phyloP scores from a whole-genome alignment of 352 stramenopile species.

The Globisporangium okanoganense region DNA sequence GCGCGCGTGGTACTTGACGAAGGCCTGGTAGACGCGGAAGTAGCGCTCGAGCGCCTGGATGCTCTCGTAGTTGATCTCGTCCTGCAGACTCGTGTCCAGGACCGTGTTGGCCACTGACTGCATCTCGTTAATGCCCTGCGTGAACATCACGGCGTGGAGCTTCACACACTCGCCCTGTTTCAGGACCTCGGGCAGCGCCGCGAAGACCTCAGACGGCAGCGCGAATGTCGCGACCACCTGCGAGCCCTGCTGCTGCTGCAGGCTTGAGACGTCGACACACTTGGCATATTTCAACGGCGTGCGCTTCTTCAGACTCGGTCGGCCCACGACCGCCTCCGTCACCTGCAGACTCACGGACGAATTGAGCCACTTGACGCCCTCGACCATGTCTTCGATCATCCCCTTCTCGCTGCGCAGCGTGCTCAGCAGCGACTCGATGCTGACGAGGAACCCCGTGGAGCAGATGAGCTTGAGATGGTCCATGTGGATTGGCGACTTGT shows the following conservation, averaged over 20 bases:
- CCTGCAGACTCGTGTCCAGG: constrained; percentile 76
- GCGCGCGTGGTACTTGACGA: constrained; percentile 34
- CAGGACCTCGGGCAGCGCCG: constrained; percentile 50
- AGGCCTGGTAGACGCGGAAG: constrained; percentile 71
- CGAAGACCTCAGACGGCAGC: constrained; percentile 51
- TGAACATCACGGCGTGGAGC: constrained; percentile 80
- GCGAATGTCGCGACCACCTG: constrained; percentile 72
- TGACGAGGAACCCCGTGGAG: constrained; percentile 83
- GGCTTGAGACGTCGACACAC: constrained; percentile 62
- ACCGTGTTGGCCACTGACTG: constrained; percentile 90
- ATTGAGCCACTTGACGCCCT: constrained; percentile 84
- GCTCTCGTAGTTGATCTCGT: constrained; percentile 84
- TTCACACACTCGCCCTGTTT: constrained; percentile 71
- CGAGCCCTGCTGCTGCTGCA: constrained; percentile 34
- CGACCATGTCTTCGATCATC: constrained; percentile 94
- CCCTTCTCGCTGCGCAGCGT: constrained; percentile 93
- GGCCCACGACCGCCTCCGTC: neutral
- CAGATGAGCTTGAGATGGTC: constrained; percentile 64
- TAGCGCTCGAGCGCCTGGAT: constrained; percentile 64
- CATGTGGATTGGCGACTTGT: constrained; percentile 46
- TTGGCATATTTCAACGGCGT: constrained; percentile 65
- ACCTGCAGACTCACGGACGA: constrained; percentile 76
- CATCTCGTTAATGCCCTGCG: constrained; percentile 93
- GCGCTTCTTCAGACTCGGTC: constrained; percentile 35
- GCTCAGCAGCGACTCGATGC: constrained; percentile 93